Percentiles rank a stretch among this genome's conserved stretches.
phyloP scores from a whole-genome alignment of 805 yeast species.

The Ogataea wickerhamii region DNA sequence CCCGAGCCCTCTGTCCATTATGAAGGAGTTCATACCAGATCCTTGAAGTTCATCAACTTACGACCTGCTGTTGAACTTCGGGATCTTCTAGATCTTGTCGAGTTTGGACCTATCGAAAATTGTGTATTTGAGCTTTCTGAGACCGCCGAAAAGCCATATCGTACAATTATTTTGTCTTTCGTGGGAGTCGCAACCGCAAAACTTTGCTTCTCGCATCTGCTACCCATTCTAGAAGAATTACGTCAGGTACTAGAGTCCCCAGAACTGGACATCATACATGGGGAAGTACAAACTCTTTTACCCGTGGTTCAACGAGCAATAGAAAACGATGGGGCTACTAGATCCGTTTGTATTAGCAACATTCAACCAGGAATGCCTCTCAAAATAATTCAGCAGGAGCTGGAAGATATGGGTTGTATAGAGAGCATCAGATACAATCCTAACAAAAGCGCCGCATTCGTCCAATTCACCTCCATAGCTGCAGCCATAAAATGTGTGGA shows the following conservation, averaged over 20 bases:
- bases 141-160: constrained; percentile 8
- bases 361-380: constrained; percentile 22
- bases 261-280: constrained; percentile 32
- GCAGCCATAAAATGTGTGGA: constrained; percentile 44
- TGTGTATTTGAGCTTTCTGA: constrained; percentile 37
- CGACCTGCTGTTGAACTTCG: constrained; percentile 15
- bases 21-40: constrained; percentile 15
- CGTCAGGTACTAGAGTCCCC: constrained; percentile 37
- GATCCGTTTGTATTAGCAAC: constrained; percentile 27
- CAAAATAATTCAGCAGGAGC: constrained; percentile 27
- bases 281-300: constrained; percentile 30
- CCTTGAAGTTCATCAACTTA: constrained; percentile 21
- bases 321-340: constrained; percentile 30
- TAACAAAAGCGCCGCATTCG: constrained; percentile 24
- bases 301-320: constrained; percentile 26
- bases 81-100: constrained; percentile 40
- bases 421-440: constrained; percentile 33
- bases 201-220: constrained; percentile 19
- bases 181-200: constrained; percentile 21
- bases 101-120: constrained; percentile 62
- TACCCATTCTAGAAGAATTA: constrained; percentile 14
- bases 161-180: constrained; percentile 24
- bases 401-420: constrained; percentile 39
- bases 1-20: background rate
- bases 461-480: constrained; percentile 45